phyloP scores from a whole-genome alignment of 176 grass and related monocot genomes.

The Typha latifolia region DNA sequence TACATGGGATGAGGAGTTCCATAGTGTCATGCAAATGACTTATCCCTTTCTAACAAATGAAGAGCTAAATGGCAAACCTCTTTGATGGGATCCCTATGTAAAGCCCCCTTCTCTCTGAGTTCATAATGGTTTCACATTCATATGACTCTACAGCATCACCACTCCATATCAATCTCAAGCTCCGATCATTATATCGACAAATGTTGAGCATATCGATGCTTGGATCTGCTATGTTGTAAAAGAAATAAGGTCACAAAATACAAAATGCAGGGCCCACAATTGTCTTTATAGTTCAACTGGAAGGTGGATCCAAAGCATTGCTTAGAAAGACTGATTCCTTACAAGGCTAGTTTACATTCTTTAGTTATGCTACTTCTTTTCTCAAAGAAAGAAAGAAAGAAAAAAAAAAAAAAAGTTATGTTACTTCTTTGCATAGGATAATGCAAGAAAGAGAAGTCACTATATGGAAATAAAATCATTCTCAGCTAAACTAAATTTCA shows the following conservation, averaged over 20 bases:
- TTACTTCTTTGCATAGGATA: neutral
- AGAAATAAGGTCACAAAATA: neutral
- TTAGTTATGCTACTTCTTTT: conserved; percentile 16
- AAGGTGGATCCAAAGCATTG: neutral
- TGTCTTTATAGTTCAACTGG: neutral
- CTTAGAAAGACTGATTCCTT: neutral
- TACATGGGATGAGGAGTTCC: conserved; percentile 52
- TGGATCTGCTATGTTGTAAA: neutral
- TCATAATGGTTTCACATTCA: neutral
- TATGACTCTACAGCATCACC: neutral
- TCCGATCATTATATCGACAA: neutral
- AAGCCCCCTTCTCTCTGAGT: neutral
- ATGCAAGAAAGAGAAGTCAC: neutral
- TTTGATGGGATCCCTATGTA: neutral
- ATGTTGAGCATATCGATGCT: neutral
- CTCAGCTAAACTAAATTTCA: neutral
- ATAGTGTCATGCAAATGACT: conserved; percentile 35
- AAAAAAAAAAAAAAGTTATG: neutral
- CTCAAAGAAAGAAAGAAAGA: no score
- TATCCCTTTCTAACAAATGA: conserved; percentile 30
- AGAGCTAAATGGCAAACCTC: conserved; percentile 33
- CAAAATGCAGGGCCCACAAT: neutral
- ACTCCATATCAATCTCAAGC: neutral
- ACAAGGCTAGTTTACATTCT: conserved; percentile 1
- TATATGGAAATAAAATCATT: neutral